Percentiles rank a stretch among this genome's conserved stretches.
Evolutionary conservation across 176 grass and related monocot genomes (phyloP).

Genomic region (Lolium perenne): DNA sequence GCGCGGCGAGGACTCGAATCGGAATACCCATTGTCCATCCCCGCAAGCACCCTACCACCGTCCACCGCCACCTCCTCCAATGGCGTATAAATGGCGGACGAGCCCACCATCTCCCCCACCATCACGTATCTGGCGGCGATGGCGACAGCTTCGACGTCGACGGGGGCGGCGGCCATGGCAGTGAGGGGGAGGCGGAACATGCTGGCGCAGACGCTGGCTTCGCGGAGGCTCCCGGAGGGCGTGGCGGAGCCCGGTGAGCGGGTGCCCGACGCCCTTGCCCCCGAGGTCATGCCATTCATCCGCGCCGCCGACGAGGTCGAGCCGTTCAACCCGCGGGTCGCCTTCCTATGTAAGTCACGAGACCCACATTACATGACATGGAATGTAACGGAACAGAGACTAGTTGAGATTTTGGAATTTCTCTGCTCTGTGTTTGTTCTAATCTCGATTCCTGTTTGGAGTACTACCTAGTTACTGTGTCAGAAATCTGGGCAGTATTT

Average conservation of each 20-base stretch:
- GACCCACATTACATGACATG: neutral
- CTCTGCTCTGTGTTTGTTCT: neutral
- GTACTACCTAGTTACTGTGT: neutral
- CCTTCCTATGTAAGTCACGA: constrained; percentile 52
- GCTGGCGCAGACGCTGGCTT: constrained; percentile 47
- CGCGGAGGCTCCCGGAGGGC: constrained; percentile 48
- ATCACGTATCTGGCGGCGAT: neutral
- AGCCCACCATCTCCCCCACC: neutral
- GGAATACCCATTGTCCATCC: constrained; percentile 39
- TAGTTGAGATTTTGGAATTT: neutral
- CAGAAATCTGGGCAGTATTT: constrained; percentile 4
- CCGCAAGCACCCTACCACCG: constrained; percentile 17
- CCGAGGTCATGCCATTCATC: constrained; percentile 57
- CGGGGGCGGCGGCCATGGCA: neutral
- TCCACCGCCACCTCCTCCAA: constrained; percentile 1
- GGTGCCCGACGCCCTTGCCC: constrained; percentile 53
- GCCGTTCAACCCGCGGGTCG: constrained; percentile 47
- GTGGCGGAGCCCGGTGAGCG: constrained; percentile 39
- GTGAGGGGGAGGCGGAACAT: constrained; percentile 39
- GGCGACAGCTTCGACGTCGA: constrained; percentile 29
- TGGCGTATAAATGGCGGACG: constrained; percentile 49
- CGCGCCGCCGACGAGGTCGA: constrained; percentile 59
- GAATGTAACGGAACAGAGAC: no score
- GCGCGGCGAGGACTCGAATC: constrained; percentile 32
- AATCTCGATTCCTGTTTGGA: neutral